Evolutionary conservation across 2,329 filamentous ascomycete genomes (phyloP), one percentile per base, ranked within the genome.

Genomic region (Chlorencoelia australis): DNA sequence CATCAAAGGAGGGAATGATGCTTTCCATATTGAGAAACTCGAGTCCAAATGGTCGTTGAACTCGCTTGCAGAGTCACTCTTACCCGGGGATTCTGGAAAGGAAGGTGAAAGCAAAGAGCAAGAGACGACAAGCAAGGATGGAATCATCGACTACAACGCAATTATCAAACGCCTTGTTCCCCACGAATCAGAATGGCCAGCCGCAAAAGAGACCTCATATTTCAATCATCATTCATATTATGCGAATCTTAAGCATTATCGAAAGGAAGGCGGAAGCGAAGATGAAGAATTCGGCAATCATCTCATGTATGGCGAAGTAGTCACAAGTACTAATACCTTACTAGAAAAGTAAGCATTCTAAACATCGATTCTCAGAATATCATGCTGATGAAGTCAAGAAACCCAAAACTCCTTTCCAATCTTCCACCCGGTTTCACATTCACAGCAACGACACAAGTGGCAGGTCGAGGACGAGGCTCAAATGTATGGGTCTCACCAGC

Each of bases 401-500:
- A 98, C 54, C 73, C 77, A 0, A 75, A 76, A 19, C 65, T 95
- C 16, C 73, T 95, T 22, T 72, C 79, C 4, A 75, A 71, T 29
- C 69, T 96, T 0, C 85, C 88, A 0, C 78, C 73, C 0, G 91
- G 91, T n/a, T 87, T 94, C 56, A 94, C 88, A 0, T 68, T 85
- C 8, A 81, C 82, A 1, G 89, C 91, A 1, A 91, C 87, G 0
- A 86, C 82, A 0, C 89, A 96, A 58, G 68, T 95, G 5, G 84
- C 88, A 0, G 91, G 81, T 6, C 78, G 91, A 24, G 91, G 91
- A 6, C 80, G 91, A 7, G 91, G 91, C 4, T 79, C 73, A 20
- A 98, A 98, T 51, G 84, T 95, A 41, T 98, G 91, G 91, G 77
- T 98, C 4, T 86, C 88, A 0, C 91, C 91, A 1, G 74, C 83